phyloP scores from a whole-genome alignment of 371 early-diverging fungal genomes.

The Nematocida minor region DNA sequence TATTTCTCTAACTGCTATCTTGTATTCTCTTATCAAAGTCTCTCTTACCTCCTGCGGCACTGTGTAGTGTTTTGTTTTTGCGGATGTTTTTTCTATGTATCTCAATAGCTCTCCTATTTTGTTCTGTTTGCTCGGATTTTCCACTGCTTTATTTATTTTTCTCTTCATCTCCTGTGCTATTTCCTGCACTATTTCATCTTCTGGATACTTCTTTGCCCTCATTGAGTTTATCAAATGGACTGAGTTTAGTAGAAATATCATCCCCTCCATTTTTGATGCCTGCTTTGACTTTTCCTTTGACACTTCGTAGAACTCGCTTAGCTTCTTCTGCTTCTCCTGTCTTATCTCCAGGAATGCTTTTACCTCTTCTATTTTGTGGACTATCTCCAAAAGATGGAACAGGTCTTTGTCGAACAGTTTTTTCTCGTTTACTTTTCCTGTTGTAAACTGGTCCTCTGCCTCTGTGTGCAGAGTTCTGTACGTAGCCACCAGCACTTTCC shows the following conservation, averaged over 20 bases:
- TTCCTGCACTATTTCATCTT: conserved; percentile 1
- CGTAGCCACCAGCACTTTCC: not conserved
- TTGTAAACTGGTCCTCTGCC: conserved; percentile 21
- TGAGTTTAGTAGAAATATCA: conserved; percentile 2
- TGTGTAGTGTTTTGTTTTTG: not conserved
- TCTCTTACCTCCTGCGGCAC: not conserved
- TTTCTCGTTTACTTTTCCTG: conserved; percentile 14
- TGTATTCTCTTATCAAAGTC: not conserved
- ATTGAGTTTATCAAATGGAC: not conserved
- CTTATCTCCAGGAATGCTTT: not conserved
- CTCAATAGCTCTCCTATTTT: not conserved
- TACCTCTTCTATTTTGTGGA: not conserved
- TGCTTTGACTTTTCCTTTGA: conserved; percentile 5
- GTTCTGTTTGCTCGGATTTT: not conserved
- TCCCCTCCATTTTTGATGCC: not conserved
- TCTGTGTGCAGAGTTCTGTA: conserved; percentile 28
- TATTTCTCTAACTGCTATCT: conserved; percentile 16
- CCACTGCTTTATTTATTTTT: not conserved
- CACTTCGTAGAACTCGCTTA: not conserved
- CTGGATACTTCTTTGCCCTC: not conserved
- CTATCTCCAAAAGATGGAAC: not conserved
- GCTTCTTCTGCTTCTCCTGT: not conserved
- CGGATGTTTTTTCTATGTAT: not conserved
- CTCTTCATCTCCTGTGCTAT: conserved; percentile 1
- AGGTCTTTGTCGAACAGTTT: conserved; percentile 6